Evolutionary conservation across 495 filamentous ascomycete genomes (phyloP).

Genomic region (Penicillium longicatenatum): DNA sequence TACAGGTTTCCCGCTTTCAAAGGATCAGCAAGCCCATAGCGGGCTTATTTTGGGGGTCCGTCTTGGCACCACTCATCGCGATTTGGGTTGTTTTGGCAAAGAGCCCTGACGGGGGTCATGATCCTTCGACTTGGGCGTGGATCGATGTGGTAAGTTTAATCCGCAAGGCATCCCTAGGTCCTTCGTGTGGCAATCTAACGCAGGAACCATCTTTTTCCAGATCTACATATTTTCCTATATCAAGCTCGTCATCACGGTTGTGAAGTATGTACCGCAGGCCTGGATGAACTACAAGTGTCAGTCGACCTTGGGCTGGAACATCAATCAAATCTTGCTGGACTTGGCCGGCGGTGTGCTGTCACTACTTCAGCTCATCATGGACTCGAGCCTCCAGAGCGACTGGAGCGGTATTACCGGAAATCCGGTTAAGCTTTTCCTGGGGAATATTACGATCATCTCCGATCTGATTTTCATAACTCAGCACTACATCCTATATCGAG

Average conservation of each 20-base stretch:
- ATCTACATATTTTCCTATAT: conserved; percentile 81
- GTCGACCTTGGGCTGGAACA: conserved; percentile 87
- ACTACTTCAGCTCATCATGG: conserved; percentile 76
- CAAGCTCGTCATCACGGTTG: conserved; percentile 83
- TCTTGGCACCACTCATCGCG: conserved; percentile 58
- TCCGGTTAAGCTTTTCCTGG: conserved; percentile 83
- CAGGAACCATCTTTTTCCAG: conserved; percentile 35
- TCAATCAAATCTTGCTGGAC: conserved; percentile 83
- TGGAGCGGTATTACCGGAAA: conserved; percentile 92
- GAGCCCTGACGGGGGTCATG: conserved; percentile 55
- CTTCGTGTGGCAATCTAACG: conserved; percentile 10
- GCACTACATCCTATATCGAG: conserved; percentile 78
- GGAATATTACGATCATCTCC: conserved; percentile 82
- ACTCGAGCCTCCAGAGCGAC: conserved; percentile 80
- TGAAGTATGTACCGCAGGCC: conserved; percentile 92
- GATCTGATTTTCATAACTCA: conserved; percentile 83
- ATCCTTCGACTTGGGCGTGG: conserved; percentile 66
- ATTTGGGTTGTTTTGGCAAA: conserved; percentile 53
- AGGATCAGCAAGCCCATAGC: conserved; percentile 65
- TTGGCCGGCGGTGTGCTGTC: conserved; percentile 80
- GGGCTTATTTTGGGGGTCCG: conserved; percentile 65
- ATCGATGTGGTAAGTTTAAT: conserved; percentile 70
- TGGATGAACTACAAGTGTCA: conserved; percentile 77
- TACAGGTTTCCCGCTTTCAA: conserved; percentile 57
- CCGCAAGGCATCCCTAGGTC: neutral